Evolutionary conservation across 176 grass and related monocot genomes (phyloP), one percentile per base, ranked within the genome.

Genomic region (Coix lacrymajobi): DNA sequence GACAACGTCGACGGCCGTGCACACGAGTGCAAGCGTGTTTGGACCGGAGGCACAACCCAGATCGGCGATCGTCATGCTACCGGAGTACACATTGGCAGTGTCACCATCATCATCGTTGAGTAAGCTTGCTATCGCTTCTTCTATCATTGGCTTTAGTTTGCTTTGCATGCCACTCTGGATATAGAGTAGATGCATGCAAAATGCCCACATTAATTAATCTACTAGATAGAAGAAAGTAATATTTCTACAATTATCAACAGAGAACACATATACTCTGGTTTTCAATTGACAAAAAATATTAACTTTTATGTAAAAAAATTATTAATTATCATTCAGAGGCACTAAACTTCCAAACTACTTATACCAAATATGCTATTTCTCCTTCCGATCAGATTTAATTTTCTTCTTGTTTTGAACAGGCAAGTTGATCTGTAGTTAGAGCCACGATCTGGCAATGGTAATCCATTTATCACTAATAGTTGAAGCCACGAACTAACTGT

Each of bases 1-100:
- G 32, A 84, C 43, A 6, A 33, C 61, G 0, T 54, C 24, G 0
- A 84, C 3, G 2, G 61, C 44, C 3, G 19, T 10, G 2, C 32
- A 76, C 25, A 66, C 34, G 0, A 77, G 82, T 28, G 13, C 62
- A 3, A 84, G 72, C 3, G 82, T 28, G 62, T 83, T 83, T 13
- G 81, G 81, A 6, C 81, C 58, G 24, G 41, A 83, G 81, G 70
- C 63, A 16, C 81, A 83, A n/a, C 81, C 81, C 13, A 83, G 19
- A 11, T 83, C 71, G 3, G 71, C 43, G 29, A 83, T 83, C n/a
- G 6, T 22, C 14, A 83, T 51, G 43, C 61, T 57, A 29, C 22
- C 8, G 0, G 0, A 13, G 43, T 31, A 20, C 19, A 17, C 3
- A 22, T 25, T 0, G 37, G 14, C 16, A 24, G 22, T 52, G 16